A percentile compares a stretch with the other conserved stretches of the same genome.
phyloP scores from a whole-genome alignment of 306 rosid species.

The Quercus wislizeni region DNA sequence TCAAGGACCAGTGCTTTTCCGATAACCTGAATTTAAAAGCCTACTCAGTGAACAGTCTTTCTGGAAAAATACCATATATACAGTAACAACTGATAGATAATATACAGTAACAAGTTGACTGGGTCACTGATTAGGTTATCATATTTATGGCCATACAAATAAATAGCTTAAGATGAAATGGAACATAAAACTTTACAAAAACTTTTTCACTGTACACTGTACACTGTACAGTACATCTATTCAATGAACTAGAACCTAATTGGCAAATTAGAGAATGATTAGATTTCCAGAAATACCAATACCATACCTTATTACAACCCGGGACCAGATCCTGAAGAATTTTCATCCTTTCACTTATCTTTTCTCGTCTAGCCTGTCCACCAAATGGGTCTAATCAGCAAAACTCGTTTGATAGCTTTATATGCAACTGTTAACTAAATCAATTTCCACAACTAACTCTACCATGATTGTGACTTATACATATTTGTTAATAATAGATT shows the following conservation, averaged over 20 bases:
- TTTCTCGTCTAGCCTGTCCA: conserved; percentile 94
- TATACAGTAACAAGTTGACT: conserved; percentile 3
- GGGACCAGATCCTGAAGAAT: conserved; percentile 93
- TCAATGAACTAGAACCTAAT: not conserved
- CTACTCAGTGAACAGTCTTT: not conserved
- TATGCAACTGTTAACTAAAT: conserved; percentile 7
- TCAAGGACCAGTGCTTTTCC: conserved; percentile 94
- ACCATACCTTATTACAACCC: conserved; percentile 86
- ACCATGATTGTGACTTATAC: not conserved
- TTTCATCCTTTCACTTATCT: conserved; percentile 95
- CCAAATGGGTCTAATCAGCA: conserved; percentile 26
- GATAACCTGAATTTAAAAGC: conserved; percentile 58
- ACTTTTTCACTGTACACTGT: not conserved
- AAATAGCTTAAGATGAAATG: not conserved
- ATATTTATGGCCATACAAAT: not conserved
- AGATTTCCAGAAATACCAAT: conserved; percentile 15
- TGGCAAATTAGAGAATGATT: not conserved
- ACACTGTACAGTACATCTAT: not conserved
- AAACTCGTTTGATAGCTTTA: conserved; percentile 16
- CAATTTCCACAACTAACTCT: not conserved
- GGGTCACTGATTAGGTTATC: not conserved
- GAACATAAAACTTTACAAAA: conserved; percentile 7
- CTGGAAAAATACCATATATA: conserved; percentile 2
- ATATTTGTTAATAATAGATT: not conserved
- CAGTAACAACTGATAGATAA: not conserved